phyloP scores from a whole-genome alignment of 2,329 filamentous ascomycete species.

The Neofusicoccum umdonicola region DNA sequence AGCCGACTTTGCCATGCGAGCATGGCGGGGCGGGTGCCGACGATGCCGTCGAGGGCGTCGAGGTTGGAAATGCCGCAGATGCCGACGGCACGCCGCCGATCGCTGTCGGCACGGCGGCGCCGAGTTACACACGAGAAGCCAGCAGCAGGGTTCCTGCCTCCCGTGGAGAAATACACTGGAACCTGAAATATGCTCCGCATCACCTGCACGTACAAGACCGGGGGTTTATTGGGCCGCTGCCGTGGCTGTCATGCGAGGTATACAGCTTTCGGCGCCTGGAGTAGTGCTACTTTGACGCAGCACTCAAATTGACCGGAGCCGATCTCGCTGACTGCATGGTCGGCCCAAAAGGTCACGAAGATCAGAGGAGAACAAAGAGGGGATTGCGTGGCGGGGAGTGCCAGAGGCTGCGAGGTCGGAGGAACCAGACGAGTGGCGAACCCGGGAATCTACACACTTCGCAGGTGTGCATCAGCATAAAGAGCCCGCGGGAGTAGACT shows the following conservation, averaged over 20 bases:
- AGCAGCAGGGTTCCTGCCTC: background rate
- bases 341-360: background rate
- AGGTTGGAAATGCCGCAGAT: constrained; percentile 1
- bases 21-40: background rate
- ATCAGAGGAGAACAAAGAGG: background rate
- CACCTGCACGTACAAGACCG: background rate
- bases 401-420: no score
- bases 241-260: background rate
- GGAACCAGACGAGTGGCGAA: no score
- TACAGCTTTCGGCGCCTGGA: background rate
- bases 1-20: background rate
- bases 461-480: background rate
- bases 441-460: background rate
- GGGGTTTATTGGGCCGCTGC: background rate
- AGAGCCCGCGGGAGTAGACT: no score
- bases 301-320: background rate
- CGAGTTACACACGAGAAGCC: background rate
- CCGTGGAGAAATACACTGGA: background rate
- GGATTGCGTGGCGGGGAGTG: background rate
- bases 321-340: background rate
- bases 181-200: background rate
- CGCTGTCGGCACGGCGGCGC: background rate
- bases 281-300: background rate
- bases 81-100: constrained; percentile 1
- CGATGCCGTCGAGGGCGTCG: background rate